Conservation (phyloP, 2,329 filamentous ascomycete genomes). For the Neonectria punicea region DNA sequence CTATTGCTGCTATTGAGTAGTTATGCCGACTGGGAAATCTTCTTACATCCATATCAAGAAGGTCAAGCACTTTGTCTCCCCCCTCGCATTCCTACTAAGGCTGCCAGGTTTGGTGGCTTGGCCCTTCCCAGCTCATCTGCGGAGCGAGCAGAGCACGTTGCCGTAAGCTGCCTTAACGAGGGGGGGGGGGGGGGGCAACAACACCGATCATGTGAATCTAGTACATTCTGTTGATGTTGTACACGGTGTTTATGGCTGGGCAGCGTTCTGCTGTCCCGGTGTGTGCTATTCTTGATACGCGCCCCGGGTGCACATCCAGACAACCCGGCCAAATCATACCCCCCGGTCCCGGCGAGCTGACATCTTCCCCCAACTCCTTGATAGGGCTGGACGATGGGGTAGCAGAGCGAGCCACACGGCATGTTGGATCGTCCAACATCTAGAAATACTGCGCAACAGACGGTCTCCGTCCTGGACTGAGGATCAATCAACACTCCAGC, state of each 20-base stretch:
- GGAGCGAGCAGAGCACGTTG: slow-evolving; percentile 12
- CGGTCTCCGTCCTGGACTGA: not conserved
- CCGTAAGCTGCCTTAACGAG: slow-evolving; percentile 30
- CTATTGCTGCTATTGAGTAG: slow-evolving; percentile 22
- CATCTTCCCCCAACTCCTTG: slow-evolving; percentile 7
- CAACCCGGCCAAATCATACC: slow-evolving; percentile 21
- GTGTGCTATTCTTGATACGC: slow-evolving; percentile 22
- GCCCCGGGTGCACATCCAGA: slow-evolving; percentile 7
- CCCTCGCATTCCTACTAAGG: slow-evolving; percentile 12
- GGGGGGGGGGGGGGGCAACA: too few species aligned
- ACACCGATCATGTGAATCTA: slow-evolving; percentile 31
- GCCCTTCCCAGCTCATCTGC: slow-evolving; percentile 17
- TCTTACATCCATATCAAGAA: slow-evolving; percentile 10
- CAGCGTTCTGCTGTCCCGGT: slow-evolving; percentile 10
- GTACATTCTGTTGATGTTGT: slow-evolving; percentile 25
- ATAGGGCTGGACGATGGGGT: slow-evolving; percentile 5
- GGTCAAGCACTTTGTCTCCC: not conserved
- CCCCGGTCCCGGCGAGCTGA: not conserved
- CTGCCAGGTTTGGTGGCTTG: slow-evolving; percentile 32
- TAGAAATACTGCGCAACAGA: slow-evolving; percentile 32
- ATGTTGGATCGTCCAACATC: slow-evolving; percentile 6
- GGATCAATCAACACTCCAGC: not conserved
- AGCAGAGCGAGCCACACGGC: slow-evolving; percentile 3
- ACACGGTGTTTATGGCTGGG: slow-evolving; percentile 31
- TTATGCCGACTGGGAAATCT: slow-evolving; percentile 3